A percentile compares a stretch with the other conserved stretches of the same genome.
phyloP scores from a whole-genome alignment of 371 early-diverging fungal genomes.

The Mortierella sp. region DNA sequence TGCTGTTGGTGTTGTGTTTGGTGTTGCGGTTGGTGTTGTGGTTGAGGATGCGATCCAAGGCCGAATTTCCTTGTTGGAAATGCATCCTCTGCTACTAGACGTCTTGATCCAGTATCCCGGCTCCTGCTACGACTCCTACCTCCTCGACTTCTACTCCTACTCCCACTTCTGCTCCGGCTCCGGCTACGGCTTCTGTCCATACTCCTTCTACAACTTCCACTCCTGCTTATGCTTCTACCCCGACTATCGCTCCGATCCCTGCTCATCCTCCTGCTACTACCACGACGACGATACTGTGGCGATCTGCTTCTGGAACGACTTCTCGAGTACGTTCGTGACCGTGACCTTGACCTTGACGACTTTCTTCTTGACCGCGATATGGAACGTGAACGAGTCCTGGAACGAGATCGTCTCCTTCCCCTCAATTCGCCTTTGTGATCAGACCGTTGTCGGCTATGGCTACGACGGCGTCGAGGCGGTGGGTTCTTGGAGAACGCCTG shows the following conservation, averaged over 20 bases:
- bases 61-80: background rate
- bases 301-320: slow-evolving; percentile 42
- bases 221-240: slow-evolving; percentile 8
- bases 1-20: slow-evolving; percentile 16
- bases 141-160: slow-evolving; percentile 26
- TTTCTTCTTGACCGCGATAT: too few species aligned
- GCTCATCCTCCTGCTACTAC: background rate
- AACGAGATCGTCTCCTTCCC: slow-evolving; percentile 1
- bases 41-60: slow-evolving; percentile 3
- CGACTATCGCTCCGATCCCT: background rate
- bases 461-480: slow-evolving; percentile 10
- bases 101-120: background rate
- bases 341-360: slow-evolving; percentile 29
- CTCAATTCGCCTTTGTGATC: background rate
- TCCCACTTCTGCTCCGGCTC: slow-evolving; percentile 11
- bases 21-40: slow-evolving; percentile 9
- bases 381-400: background rate
- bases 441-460: slow-evolving; percentile 9
- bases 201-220: background rate
- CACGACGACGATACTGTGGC: slow-evolving; percentile 12
- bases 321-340: slow-evolving; percentile 14
- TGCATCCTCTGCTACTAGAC: background rate
- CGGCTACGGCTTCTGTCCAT: background rate
- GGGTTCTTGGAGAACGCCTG: slow-evolving; percentile 28
- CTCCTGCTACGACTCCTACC: slow-evolving; percentile 13